Conservation (phyloP, 2,329 filamentous ascomycete genomes). For the Beauveria bassiana region DNA sequence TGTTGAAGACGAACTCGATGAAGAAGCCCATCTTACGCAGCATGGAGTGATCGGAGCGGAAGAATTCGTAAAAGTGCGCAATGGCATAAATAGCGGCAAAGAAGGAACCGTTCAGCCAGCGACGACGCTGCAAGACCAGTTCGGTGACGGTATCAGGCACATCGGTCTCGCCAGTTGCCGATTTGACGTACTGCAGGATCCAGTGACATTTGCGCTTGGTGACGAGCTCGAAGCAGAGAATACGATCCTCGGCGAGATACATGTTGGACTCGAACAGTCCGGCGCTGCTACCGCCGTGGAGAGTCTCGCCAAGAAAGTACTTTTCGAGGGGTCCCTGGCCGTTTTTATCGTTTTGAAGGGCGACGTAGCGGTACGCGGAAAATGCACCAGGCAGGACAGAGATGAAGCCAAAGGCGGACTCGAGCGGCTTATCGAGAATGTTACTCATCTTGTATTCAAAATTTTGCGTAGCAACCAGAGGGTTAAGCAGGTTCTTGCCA, state of each 20-base stretch:
- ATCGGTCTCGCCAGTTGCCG: conserved; percentile 91
- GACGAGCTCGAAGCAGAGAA: conserved; percentile 96
- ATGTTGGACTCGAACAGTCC: conserved; percentile 99
- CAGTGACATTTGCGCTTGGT: conserved; percentile 96
- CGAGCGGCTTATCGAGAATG: conserved; percentile 93
- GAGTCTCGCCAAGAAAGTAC: conserved; percentile 94
- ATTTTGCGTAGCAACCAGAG: conserved; percentile 91
- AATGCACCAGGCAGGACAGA: conserved; percentile 94
- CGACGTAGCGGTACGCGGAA: conserved; percentile 93
- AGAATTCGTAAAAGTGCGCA: conserved; percentile 92
- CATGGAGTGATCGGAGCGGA: conserved; percentile 83
- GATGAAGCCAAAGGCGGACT: conserved; percentile 97
- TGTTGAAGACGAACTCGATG: conserved; percentile 90
- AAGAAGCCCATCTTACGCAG: conserved; percentile 84
- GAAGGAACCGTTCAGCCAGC: conserved; percentile 97
- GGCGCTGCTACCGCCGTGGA: conserved; percentile 83
- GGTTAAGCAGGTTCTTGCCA: conserved; percentile 85
- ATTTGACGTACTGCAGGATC: conserved; percentile 98
- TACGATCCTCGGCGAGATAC: conserved; percentile 98
- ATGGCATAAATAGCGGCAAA: conserved; percentile 95
- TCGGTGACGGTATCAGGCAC: conserved; percentile 92
- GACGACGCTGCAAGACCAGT: conserved; percentile 87
- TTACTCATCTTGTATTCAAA: conserved; percentile 99
- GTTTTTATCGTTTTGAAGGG: conserved; percentile 93
- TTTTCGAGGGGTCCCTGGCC: conserved; percentile 88